Evolutionary conservation across 1,284 basidiomycete species (phyloP).

Genomic region (Naganishia cerealis): DNA sequence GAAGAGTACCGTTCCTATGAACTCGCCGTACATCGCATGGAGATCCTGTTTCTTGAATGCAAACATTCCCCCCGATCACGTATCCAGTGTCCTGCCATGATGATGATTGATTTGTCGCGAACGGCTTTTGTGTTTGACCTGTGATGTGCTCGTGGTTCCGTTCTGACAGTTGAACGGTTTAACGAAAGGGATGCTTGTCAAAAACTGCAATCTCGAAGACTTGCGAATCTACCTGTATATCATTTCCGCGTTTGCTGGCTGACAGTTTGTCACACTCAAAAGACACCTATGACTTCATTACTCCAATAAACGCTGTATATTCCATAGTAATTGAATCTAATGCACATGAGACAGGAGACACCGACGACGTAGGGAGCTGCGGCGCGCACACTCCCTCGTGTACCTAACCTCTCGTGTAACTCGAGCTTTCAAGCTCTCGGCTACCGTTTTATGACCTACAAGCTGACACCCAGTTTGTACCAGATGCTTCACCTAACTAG

Average conservation of each 20-base stretch:
- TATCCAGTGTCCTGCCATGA: conserved; percentile 26
- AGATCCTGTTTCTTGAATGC: conserved; percentile 29
- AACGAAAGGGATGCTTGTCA: background rate
- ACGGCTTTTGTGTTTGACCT: background rate
- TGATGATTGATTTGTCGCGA: background rate
- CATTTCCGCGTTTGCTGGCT: background rate
- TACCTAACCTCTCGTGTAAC: no score
- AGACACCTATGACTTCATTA: conserved; percentile 5
- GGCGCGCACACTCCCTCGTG: no score
- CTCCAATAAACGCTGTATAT: background rate
- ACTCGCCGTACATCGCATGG: conserved; percentile 34
- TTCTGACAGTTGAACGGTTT: background rate
- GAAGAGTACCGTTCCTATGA: conserved; percentile 29
- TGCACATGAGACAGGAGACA: background rate
- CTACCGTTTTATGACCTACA: no score
- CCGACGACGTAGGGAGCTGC: no score
- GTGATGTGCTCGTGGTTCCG: background rate
- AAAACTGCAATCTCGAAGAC: background rate
- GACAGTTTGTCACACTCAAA: background rate
- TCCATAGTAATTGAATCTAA: background rate
- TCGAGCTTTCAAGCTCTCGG: no score
- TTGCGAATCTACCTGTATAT: background rate
- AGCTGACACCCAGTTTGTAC: no score
- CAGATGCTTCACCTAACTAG: no score
- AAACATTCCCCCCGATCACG: background rate